phyloP scores from a whole-genome alignment of 345 rosid genomes.

The Theobroma cacao region DNA sequence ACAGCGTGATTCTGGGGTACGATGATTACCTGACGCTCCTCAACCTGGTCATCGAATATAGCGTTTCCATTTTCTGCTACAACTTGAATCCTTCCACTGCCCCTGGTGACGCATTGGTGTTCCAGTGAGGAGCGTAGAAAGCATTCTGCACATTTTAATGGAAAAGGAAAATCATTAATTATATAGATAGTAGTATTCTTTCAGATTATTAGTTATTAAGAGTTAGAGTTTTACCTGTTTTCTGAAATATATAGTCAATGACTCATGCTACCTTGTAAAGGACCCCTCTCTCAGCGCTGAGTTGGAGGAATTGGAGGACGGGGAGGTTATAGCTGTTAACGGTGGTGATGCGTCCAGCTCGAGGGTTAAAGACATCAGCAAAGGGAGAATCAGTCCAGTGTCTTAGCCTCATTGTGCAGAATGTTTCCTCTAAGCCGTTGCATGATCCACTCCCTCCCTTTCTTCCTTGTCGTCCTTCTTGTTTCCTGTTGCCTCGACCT shows the following conservation, averaged over 20 bases:
- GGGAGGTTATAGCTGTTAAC: slow-evolving; percentile 56
- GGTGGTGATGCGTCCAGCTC: slow-evolving; percentile 55
- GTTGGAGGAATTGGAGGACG: slow-evolving; percentile 42
- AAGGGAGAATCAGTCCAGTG: slow-evolving; percentile 47
- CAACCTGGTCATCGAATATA: not conserved
- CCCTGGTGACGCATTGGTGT: slow-evolving; percentile 32
- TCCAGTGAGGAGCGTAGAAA: slow-evolving; percentile 31
- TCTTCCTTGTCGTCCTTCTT: not conserved
- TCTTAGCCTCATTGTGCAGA: slow-evolving; percentile 45
- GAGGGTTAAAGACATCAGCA: slow-evolving; percentile 60
- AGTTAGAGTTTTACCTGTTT: not conserved
- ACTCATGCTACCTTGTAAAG: slow-evolving; percentile 32
- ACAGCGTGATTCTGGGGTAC: slow-evolving; percentile 13
- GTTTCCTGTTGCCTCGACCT: not conserved
- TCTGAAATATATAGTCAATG: not conserved
- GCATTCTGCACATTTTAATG: slow-evolving; percentile 33
- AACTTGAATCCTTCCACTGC: slow-evolving; percentile 15
- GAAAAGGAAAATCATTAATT: not conserved
- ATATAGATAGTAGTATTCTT: too few relatives aligned
- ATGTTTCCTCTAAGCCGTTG: slow-evolving; percentile 62
- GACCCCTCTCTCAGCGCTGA: slow-evolving; percentile 50
- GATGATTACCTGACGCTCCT: not conserved
- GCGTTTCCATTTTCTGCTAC: slow-evolving; percentile 2
- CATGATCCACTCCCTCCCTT: not conserved
- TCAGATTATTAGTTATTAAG: too few relatives aligned